These are phyloP conservation scores for Starmerella apicola DNA, from an alignment of 805 yeast genomes.

Conservation along the genomic window DNA sequence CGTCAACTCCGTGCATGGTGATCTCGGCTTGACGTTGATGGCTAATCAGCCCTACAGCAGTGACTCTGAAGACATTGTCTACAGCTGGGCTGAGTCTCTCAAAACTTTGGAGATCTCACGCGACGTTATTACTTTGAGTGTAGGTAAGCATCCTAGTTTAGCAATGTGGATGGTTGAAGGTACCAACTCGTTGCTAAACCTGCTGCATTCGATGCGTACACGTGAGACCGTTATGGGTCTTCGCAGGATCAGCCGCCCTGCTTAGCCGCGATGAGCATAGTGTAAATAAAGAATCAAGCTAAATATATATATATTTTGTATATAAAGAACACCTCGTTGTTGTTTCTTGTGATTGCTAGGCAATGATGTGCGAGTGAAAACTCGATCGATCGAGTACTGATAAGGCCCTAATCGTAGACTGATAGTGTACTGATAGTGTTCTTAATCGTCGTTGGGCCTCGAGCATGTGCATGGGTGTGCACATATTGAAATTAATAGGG, in stretches of 20 bases:
- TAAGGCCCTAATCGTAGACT: too few species aligned
- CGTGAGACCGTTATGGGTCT: slow-evolving; percentile 1
- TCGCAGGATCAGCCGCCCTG: neutral
- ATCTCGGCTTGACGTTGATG: slow-evolving; percentile 21
- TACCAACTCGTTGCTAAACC: slow-evolving; percentile 24
- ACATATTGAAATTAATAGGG: too few species aligned
- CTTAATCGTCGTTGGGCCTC: too few species aligned
- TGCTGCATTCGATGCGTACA: slow-evolving; percentile 17
- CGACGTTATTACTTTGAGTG: slow-evolving; percentile 22
- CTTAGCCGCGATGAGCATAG: too few species aligned
- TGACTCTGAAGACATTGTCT: slow-evolving; percentile 25
- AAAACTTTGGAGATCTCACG: slow-evolving; percentile 6
- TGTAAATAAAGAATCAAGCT: too few species aligned
- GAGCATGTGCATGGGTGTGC: too few species aligned
- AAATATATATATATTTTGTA: too few species aligned
- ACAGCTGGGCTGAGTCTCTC: slow-evolving; percentile 23
- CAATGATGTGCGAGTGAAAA: too few species aligned
- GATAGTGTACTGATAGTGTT: too few species aligned
- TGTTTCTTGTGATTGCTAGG: too few species aligned
- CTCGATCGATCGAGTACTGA: too few species aligned
- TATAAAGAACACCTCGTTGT: too few species aligned
- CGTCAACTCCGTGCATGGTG: slow-evolving; percentile 9
- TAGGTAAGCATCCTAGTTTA: slow-evolving; percentile 24
- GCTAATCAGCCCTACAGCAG: slow-evolving; percentile 21
- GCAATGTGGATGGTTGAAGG: slow-evolving; percentile 27